A percentile compares a stretch with the other conserved stretches of the same genome.
These are phyloP conservation scores for Coffea canephora DNA, from an alignment of 257 asterid species.

Conservation along the genomic window DNA sequence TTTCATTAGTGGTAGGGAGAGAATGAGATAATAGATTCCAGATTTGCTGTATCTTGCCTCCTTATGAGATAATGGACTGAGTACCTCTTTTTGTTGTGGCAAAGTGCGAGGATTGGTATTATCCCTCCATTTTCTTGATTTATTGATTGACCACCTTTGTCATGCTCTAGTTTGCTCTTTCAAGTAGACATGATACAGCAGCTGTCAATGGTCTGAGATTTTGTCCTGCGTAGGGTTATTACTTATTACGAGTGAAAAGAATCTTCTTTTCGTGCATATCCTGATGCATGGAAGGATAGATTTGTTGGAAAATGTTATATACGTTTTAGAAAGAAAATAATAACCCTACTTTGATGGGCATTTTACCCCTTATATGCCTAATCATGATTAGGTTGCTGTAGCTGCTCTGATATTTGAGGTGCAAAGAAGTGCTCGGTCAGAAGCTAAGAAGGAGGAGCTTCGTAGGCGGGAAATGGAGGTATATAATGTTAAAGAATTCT, in stretches of 20 bases:
- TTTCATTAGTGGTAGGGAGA: neutral
- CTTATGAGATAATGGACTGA: neutral
- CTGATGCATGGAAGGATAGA: neutral
- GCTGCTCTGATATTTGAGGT: constrained; percentile 80
- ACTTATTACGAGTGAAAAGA: neutral
- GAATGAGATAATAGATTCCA: neutral
- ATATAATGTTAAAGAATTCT: constrained; percentile 22
- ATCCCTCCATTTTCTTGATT: neutral
- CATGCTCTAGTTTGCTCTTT: neutral
- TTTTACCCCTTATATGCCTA: constrained; percentile 9
- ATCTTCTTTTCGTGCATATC: neutral
- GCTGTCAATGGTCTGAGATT: neutral
- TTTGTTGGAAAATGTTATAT: neutral
- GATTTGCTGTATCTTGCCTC: neutral
- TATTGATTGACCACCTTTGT: neutral
- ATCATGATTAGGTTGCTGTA: constrained; percentile 68
- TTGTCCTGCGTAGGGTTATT: constrained; percentile 1
- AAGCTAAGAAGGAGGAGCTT: constrained; percentile 87
- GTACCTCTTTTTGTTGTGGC: neutral
- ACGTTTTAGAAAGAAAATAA: neutral
- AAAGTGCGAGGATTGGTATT: neutral
- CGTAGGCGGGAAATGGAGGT: constrained; percentile 83
- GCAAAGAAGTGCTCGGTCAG: constrained; percentile 88
- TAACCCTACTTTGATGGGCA: neutral
- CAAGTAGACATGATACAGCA: neutral